A percentile compares a stretch with the other conserved stretches of the same genome.
These are phyloP conservation scores for Chlamydomonas sp. DNA, from an alignment of 139 green algal species.

Conservation along the genomic window DNA sequence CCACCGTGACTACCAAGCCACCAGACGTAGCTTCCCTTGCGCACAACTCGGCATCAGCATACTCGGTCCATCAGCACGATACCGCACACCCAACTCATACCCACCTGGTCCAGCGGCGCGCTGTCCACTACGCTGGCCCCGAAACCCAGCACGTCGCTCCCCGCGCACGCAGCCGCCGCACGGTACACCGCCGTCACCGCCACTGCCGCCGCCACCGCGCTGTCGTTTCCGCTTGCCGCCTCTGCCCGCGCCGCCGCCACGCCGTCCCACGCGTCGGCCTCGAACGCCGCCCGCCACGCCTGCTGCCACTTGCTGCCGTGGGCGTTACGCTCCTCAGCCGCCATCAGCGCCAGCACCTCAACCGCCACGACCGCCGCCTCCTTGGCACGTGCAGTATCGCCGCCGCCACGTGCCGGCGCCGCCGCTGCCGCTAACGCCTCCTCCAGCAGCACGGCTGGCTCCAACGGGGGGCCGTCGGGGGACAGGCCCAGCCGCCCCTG, in stretches of 20 bases:
- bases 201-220: background rate
- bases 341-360: constrained; percentile 35
- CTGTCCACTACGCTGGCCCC: constrained; percentile 22
- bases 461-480: background rate
- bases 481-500: constrained; percentile 19
- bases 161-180: constrained; percentile 11
- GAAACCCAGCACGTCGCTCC: constrained; percentile 36
- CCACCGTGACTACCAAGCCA: too few relatives aligned
- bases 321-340: background rate
- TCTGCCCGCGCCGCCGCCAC: constrained; percentile 12
- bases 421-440: background rate
- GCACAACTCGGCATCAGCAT: too few relatives aligned
- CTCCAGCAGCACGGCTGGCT: constrained; percentile 18
- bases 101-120: constrained; percentile 33
- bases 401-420: background rate
- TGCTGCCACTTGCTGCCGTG: constrained; percentile 39
- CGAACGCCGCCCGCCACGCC: constrained; percentile 24
- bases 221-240: background rate
- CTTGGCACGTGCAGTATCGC: constrained; percentile 40
- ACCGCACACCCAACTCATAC: background rate
- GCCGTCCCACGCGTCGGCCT: constrained; percentile 15
- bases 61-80: too few relatives aligned
- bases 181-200: constrained; percentile 28
- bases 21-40: too few relatives aligned
- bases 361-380: constrained; percentile 67